These are phyloP conservation scores for Mucor irregularis DNA, from an alignment of 371 early-diverging fungal genomes.

Conservation along the genomic window DNA sequence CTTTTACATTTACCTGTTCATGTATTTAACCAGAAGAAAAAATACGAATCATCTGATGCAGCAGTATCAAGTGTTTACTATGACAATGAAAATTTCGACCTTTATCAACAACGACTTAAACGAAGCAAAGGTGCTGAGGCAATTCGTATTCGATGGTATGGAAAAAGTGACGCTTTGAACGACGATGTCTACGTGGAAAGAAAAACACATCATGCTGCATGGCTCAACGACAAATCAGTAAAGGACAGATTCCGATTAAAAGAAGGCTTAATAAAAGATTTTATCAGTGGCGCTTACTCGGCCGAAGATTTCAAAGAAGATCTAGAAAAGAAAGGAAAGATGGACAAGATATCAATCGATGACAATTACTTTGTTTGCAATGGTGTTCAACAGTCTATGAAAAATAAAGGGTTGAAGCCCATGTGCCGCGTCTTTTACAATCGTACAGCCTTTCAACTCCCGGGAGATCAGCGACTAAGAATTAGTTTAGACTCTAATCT, in stretches of 20 bases:
- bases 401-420: slow-evolving; percentile 77
- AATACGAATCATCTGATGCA: slow-evolving; percentile 42
- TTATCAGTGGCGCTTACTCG: slow-evolving; percentile 78
- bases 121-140: slow-evolving; percentile 93
- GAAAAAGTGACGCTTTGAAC: slow-evolving; percentile 24
- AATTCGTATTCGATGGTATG: slow-evolving; percentile 86
- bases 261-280: slow-evolving; percentile 87
- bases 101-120: slow-evolving; percentile 90
- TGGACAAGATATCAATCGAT: slow-evolving; percentile 65
- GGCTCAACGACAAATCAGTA: slow-evolving; percentile 92
- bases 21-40: slow-evolving; percentile 67
- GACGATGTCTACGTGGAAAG: slow-evolving; percentile 90
- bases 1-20: slow-evolving; percentile 92
- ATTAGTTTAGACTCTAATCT: slow-evolving; percentile 97
- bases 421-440: slow-evolving; percentile 96
- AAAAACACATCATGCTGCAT: slow-evolving; percentile 96
- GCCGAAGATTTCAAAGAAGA: slow-evolving; percentile 61
- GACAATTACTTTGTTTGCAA: slow-evolving; percentile 73
- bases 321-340: slow-evolving; percentile 72
- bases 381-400: slow-evolving; percentile 82
- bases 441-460: slow-evolving; percentile 98
- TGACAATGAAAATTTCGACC: slow-evolving; percentile 90
- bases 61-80: slow-evolving; percentile 92
- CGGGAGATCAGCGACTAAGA: slow-evolving; percentile 96
- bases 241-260: slow-evolving; percentile 94